phyloP scores from a whole-genome alignment of 2,329 filamentous ascomycete genomes.

The Teratosphaeria nubilosa region DNA sequence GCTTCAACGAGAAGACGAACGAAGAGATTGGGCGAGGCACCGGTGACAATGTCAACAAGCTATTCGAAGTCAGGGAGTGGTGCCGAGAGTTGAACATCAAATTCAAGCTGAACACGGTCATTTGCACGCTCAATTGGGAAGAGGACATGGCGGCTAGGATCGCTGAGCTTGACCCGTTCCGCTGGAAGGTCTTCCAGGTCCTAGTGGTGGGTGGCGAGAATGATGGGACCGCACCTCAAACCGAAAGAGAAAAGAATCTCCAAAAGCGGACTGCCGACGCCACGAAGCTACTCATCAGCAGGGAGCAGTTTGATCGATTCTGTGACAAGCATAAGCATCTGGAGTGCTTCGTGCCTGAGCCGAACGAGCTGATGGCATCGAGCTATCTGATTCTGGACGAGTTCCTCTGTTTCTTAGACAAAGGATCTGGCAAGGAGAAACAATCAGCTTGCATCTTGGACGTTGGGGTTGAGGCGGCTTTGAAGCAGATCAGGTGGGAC shows the following conservation, averaged over 20 bases:
- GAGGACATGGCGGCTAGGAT: constrained; percentile 30
- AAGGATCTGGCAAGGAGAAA: constrained; percentile 24
- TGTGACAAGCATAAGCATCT: constrained; percentile 35
- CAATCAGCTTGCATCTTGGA: constrained; percentile 33
- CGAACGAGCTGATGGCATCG: constrained; percentile 41
- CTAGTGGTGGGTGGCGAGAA: constrained; percentile 46
- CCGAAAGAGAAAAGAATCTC: not conserved
- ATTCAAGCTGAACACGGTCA: constrained; percentile 51
- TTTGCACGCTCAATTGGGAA: constrained; percentile 38
- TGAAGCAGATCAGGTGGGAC: constrained; percentile 40
- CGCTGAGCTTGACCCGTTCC: constrained; percentile 34
- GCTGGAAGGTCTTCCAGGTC: constrained; percentile 49
- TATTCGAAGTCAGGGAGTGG: constrained; percentile 36
- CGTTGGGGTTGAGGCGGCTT: constrained; percentile 37
- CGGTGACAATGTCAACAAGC: constrained; percentile 37
- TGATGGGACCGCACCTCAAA: constrained; percentile 26
- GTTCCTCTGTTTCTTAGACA: constrained; percentile 42
- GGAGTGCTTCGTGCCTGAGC: constrained; percentile 38
- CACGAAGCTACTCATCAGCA: constrained; percentile 35
- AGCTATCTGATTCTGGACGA: constrained; percentile 46
- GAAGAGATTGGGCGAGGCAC: constrained; percentile 40
- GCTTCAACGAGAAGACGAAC: constrained; percentile 43
- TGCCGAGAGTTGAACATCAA: constrained; percentile 40
- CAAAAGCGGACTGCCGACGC: constrained; percentile 26
- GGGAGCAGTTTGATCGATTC: constrained; percentile 39